Evolutionary conservation across 345 rosid species (phyloP).

Genomic region (Brassica rapa): DNA sequence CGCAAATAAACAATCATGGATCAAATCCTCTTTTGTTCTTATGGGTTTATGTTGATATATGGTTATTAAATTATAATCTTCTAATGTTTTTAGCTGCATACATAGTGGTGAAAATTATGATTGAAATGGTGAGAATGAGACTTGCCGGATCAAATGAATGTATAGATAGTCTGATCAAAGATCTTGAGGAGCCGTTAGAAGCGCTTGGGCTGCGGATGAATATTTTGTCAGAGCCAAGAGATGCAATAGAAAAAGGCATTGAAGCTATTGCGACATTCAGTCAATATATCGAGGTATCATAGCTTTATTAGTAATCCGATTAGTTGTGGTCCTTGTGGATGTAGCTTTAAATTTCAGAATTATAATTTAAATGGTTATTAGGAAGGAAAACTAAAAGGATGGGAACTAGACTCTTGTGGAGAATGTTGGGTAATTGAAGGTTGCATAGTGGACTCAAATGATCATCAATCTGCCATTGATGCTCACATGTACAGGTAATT

Average conservation of each 20-base stretch:
- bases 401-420: conserved; percentile 79
- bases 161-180: conserved; percentile 69
- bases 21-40: background rate
- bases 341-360: background rate
- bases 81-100: conserved; percentile 22
- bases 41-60: background rate
- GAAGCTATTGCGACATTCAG: conserved; percentile 77
- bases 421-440: conserved; percentile 95
- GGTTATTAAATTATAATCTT: background rate
- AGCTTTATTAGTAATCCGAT: background rate
- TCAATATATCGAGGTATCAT: conserved; percentile 59
- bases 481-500: conserved; percentile 85
- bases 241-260: conserved; percentile 65
- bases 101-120: conserved; percentile 85
- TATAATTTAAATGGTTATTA: conserved; percentile 27
- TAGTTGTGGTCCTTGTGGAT: background rate
- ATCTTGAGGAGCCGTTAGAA: conserved; percentile 78
- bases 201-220: conserved; percentile 68
- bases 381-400: conserved; percentile 70
- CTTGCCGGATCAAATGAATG: conserved; percentile 61
- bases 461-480: conserved; percentile 67
- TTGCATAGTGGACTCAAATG: conserved; percentile 78
- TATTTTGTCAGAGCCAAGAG: conserved; percentile 61
- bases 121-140: conserved; percentile 83
- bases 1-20: background rate